Evolutionary conservation across 768 basidiomycete species (phyloP), one percentile per base, ranked within the genome.

Genomic region (Exsudoporus frostii): DNA sequence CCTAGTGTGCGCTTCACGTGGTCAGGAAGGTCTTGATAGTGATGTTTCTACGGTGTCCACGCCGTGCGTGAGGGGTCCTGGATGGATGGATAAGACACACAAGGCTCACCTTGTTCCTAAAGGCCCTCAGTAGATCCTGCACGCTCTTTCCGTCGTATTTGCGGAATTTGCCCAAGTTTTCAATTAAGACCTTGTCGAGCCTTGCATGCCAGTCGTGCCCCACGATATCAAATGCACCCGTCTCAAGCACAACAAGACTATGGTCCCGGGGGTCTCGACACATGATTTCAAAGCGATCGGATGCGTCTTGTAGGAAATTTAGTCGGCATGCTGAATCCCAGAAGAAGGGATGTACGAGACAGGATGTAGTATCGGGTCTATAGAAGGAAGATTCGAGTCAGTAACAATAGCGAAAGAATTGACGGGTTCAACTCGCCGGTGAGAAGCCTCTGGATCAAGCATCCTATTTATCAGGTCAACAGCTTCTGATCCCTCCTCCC

Each of bases 261-360:
- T 83, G 77, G 51, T 96, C 92, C 51, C 84, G 85, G 0, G 95
- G 94, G 44, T 96, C 94, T 29, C 92, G 83, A 60, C 87, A 90
- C 92, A 98, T 96, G 67, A 94, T 94, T 71, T 98, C 97, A 69
- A 98, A 99, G 5, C 95, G 83, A 71, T 98, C 96, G 0, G 94
- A 97, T 0, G 94, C 92, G 57, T 98, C 97, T 70, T 96, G 95
- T n/a, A 99, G 76, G 79, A 99, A 99, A 46, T 81, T 84, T 5
- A 99, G 74, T 38, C 96, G 81, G 51, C 88, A 84, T 8, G 80
- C 86, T 0, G 94, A 74, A 50, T 93, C 86, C 97, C 97, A 99
- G 76, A 98, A 99, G 78, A 90, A 96, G 0, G 97, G 97, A 73
- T 98, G 96, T 20, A 89, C 74, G 19, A 98, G 77, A 69, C 88